Base-by-base conservation (phyloP, 768 basidiomycete species). In the Trichaptum fuscoviolaceum region DNA sequence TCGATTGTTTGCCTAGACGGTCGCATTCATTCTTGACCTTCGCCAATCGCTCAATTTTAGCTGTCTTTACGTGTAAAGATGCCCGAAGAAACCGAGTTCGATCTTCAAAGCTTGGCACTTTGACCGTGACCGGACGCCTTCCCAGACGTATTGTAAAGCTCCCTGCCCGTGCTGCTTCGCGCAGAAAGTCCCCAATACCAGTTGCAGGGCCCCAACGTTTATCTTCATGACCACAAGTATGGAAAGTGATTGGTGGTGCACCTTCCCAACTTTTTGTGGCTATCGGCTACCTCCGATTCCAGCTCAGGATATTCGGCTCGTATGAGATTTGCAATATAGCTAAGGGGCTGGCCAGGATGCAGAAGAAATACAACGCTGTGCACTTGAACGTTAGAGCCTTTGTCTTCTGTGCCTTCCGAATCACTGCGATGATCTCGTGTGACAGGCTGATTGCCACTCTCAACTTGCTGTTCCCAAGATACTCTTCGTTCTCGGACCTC, bases 291-390 rank as follows among this genome's bases (percentile, higher is more conserved):
- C 42, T 52, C 42, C 42, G 42, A 52, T 20, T 52, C 42, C 42
- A 15, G 42, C 15, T 52, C 42, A 12, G 42, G 10, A 5, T 4
- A 52, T 35, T 72, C 74, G 7, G 83, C 80, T 4, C 80, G 74
- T 26, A 90, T 87, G 57, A 89, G 82, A 15, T 83, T 77, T 62
- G 82, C 79, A 61, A 87, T 79, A 71, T 91, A 88, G 1, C 85
- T 87, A 7, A 90, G 81, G 0, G 88, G 89, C 69, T 90, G 89
- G 0, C 85, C 84, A 5, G 88, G 88, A 67, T 90, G 89, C 0
- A 90, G 79, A 7, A 90, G 82, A 67, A 89, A 83, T 5, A 89
- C 85, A 9, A 69, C 59, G 59, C 59, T 61, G 8, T 25, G 30
- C 23, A 23, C 25, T 23, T 12, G 7, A 52, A 61, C 23, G 24